These are phyloP conservation scores for Venturia aucupariae DNA, from an alignment of 2,329 filamentous ascomycete species.

Conservation along the genomic window DNA sequence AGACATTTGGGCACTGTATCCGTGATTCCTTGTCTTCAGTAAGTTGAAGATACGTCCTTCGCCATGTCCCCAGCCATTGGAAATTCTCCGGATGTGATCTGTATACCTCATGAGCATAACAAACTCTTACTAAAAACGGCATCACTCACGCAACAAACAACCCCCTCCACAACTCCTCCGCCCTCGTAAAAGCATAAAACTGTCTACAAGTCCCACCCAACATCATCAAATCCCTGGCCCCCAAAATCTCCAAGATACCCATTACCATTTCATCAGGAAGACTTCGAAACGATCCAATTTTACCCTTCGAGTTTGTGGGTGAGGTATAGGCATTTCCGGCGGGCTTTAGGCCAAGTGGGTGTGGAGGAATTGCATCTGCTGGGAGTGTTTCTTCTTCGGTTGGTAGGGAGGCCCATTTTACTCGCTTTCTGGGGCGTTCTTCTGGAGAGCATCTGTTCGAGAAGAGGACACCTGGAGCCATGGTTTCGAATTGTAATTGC, in stretches of 20 bases:
- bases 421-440: conserved; percentile 26
- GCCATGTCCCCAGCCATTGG: conserved; percentile 76
- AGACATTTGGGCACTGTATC: conserved; percentile 68
- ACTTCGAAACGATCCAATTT: conserved; percentile 54
- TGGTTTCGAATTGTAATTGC: neutral
- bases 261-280: conserved; percentile 77
- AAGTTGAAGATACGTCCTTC: conserved; percentile 62
- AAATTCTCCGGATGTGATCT: conserved; percentile 40
- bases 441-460: conserved; percentile 20
- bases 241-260: conserved; percentile 65
- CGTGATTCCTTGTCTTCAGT: conserved; percentile 42
- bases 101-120: conserved; percentile 10
- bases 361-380: conserved; percentile 54
- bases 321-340: conserved; percentile 71
- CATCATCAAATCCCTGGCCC: conserved; percentile 49
- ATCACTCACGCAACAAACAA: conserved; percentile 72
- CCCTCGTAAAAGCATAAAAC: conserved; percentile 72
- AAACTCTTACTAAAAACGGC: neutral
- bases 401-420: conserved; percentile 24
- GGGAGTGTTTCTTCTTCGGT: conserved; percentile 34
- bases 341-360: conserved; percentile 79
- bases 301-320: conserved; percentile 55
- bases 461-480: conserved; percentile 8
- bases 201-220: conserved; percentile 76
- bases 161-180: conserved; percentile 83